Percentiles rank a stretch among this genome's conserved stretches.
Evolutionary conservation across 192 early-diverging fungal species (phyloP).

Genomic region (Umbelopsis sp.): DNA sequence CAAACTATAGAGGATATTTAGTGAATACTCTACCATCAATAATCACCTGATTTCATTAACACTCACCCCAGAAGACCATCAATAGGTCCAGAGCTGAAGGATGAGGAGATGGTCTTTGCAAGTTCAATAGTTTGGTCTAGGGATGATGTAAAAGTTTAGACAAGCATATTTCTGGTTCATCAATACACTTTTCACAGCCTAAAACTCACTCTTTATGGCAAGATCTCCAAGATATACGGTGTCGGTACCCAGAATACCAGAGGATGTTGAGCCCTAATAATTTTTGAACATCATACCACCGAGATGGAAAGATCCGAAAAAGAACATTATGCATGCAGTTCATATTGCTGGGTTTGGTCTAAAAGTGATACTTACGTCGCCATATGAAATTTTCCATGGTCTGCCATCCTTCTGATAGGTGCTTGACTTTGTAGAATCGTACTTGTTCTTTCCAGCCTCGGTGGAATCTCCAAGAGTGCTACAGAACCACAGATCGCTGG

Average conservation of each 20-base stretch:
- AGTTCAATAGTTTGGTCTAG: slow-evolving; percentile 33
- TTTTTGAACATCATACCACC: not conserved
- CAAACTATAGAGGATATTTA: slow-evolving; percentile 10
- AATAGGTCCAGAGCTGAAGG: slow-evolving; percentile 16
- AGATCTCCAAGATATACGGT: slow-evolving; percentile 33
- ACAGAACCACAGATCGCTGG: slow-evolving; percentile 18
- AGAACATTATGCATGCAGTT: not conserved
- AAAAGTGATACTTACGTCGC: slow-evolving; percentile 3
- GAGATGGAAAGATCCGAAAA: not conserved
- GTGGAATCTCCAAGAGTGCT: slow-evolving; percentile 6
- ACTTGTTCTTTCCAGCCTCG: slow-evolving; percentile 10
- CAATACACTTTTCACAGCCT: not conserved
- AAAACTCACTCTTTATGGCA: slow-evolving; percentile 23
- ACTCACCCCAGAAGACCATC: slow-evolving; percentile 31
- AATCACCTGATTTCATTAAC: not conserved
- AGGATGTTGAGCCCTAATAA: slow-evolving; percentile 21
- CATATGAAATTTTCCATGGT: slow-evolving; percentile 20
- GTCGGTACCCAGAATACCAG: slow-evolving; percentile 27
- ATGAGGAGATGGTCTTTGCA: slow-evolving; percentile 22
- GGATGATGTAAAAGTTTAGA: not conserved
- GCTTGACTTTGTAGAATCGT: slow-evolving; percentile 21
- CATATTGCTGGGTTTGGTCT: not conserved
- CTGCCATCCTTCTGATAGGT: slow-evolving; percentile 18
- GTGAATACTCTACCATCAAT: not conserved
- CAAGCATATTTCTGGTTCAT: not conserved